These are phyloP conservation scores for Saccharomyces hybrid DNA, from an alignment of 1,139 yeast species.

Conservation along the genomic window DNA sequence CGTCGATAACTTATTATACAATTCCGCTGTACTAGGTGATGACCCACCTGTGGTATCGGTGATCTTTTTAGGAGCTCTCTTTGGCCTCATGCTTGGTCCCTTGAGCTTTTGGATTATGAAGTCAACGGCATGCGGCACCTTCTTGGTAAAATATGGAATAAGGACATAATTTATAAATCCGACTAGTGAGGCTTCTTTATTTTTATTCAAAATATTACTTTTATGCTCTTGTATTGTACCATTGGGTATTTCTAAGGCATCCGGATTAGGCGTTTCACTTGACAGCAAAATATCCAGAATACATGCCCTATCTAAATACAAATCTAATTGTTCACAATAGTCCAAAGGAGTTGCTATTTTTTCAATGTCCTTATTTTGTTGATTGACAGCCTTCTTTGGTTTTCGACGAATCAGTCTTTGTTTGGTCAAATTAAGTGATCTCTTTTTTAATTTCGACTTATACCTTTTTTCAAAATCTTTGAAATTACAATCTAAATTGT, in stretches of 20 bases:
- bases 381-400: slow-evolving; percentile 6
- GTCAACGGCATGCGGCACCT: slow-evolving; percentile 42
- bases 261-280: neutral
- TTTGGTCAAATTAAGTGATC: slow-evolving; percentile 37
- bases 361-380: neutral
- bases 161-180: slow-evolving; percentile 49
- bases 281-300: slow-evolving; percentile 49
- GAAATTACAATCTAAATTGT: slow-evolving; percentile 29
- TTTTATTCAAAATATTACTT: slow-evolving; percentile 19
- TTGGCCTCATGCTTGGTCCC: slow-evolving; percentile 38
- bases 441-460: slow-evolving; percentile 26
- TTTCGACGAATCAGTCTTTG: slow-evolving; percentile 13
- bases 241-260: neutral
- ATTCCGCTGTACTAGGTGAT: neutral
- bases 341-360: slow-evolving; percentile 11
- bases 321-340: slow-evolving; percentile 35
- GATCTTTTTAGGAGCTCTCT: slow-evolving; percentile 3
- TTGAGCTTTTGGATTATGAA: slow-evolving; percentile 44
- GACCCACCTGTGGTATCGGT: neutral
- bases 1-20: neutral
- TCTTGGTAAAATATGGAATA: slow-evolving; percentile 47
- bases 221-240: slow-evolving; percentile 20
- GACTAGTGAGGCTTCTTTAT: slow-evolving; percentile 33
- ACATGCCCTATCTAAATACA: slow-evolving; percentile 46
- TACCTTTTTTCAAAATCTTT: slow-evolving; percentile 27